Percentiles rank a stretch among this genome's conserved stretches.
These are phyloP conservation scores for Babesia bovis DNA, from an alignment of 169 alveolate species.

Conservation along the genomic window DNA sequence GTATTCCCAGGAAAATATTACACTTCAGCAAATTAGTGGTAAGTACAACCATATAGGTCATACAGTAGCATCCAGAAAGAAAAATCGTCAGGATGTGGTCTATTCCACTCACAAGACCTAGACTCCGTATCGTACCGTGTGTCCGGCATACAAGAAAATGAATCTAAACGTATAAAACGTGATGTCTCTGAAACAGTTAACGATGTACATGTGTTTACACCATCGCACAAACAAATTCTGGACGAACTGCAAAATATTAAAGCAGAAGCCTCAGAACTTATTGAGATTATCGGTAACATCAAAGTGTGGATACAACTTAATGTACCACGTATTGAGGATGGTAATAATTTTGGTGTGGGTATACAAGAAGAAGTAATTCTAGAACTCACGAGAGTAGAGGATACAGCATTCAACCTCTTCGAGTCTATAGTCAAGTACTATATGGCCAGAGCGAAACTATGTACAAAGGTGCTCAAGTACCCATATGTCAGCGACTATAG, in stretches of 20 bases:
- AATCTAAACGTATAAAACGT: slow-evolving; percentile 52
- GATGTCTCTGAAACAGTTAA: slow-evolving; percentile 44
- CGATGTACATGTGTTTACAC: slow-evolving; percentile 39
- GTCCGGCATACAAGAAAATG: slow-evolving; percentile 40
- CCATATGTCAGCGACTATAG: slow-evolving; percentile 83
- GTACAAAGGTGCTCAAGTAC: slow-evolving; percentile 85
- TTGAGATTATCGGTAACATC: slow-evolving; percentile 81
- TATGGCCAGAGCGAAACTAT: slow-evolving; percentile 85
- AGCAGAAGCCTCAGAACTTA: slow-evolving; percentile 84
- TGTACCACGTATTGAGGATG: slow-evolving; percentile 88
- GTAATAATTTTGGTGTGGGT: slow-evolving; percentile 89
- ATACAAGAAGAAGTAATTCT: slow-evolving; percentile 89
- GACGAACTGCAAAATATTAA: slow-evolving; percentile 77
- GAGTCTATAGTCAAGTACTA: slow-evolving; percentile 84
- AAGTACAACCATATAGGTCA: slow-evolving; percentile 49
- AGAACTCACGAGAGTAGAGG: slow-evolving; percentile 87
- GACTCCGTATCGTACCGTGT: slow-evolving; percentile 69
- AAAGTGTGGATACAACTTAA: slow-evolving; percentile 87
- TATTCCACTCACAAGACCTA: slow-evolving; percentile 65
- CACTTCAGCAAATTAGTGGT: slow-evolving; percentile 79
- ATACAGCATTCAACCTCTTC: slow-evolving; percentile 82
- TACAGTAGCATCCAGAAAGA: slow-evolving; percentile 21
- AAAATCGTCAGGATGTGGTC: slow-evolving; percentile 35
- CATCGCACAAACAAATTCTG: slow-evolving; percentile 81
- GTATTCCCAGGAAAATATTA: slow-evolving; percentile 84